Base-by-base conservation (phyloP, 164 flowering plant species). In the Umbellularia californica region DNA sequence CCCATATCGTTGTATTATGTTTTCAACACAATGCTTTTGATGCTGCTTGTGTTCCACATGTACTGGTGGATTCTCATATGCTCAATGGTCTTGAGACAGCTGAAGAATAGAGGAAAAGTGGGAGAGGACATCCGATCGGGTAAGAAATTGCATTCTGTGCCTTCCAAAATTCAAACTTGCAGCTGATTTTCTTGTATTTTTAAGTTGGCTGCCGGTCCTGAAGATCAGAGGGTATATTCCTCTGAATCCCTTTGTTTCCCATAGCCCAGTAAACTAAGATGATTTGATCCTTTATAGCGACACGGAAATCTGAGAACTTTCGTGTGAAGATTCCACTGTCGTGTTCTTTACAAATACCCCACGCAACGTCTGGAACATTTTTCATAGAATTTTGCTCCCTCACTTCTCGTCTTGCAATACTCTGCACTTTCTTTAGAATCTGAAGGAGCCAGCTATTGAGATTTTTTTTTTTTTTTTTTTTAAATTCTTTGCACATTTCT, bases 91-190 rank as follows among this genome's bases (percentile, higher is more conserved):
- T 81, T 27, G 78, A 85, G 84, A 83, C 97, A 90, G 78, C 87
- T 93, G 82, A 82, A 88, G 80, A 93, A 92, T 81, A 87, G 85
- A 75, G 97, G 98, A 78, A 75, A 89, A 87, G 95, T 94, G 62
- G 98, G 97, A 68, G 98, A 92, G 83, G 99, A 95, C 80, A 87
- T 95, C 71, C 85, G 99, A 88, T 92, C 97, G 70, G 99, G 99
- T 95, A 79, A 78, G 22, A 24, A 13, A 27, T 14, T 33, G n/a
- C 20, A 14, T 2, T 33, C 28, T 67, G 28, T 30, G 35, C n/a
- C 20, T 15, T 28, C 19, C 35, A 41, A 69, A 28, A 15, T 35
- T 47, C 19, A n/a, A 19, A 17, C 14, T 65, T n/a, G 23, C 15
- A n/a, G 27, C 20, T 23, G 11, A 15, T 35, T 68, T 35, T 68